A percentile compares a stretch with the other conserved stretches of the same genome.
Evolutionary conservation across 306 rosid species (phyloP).

Genomic region (Acacia melanoxylon): DNA sequence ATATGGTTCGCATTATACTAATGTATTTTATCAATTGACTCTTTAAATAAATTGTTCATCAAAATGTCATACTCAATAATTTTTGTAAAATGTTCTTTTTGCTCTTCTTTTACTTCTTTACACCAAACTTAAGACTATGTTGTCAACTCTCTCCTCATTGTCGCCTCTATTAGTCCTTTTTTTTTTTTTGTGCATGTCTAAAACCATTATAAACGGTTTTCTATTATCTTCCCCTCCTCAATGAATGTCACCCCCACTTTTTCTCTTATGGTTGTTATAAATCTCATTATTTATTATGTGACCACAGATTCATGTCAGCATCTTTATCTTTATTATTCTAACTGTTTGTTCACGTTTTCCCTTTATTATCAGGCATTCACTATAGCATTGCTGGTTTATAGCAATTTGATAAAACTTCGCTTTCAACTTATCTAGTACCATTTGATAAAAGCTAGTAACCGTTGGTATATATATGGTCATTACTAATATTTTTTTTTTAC

Average conservation of each 20-base stretch:
- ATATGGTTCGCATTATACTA: too few relatives aligned
- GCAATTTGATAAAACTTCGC: background rate
- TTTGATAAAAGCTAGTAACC: background rate
- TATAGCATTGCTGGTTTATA: background rate
- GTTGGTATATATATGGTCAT: background rate
- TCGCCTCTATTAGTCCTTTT: too few relatives aligned
- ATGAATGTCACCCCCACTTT: background rate
- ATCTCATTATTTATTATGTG: background rate
- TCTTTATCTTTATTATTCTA: background rate
- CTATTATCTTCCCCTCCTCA: background rate
- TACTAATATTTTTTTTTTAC: background rate
- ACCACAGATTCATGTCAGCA: background rate
- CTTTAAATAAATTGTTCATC: background rate
- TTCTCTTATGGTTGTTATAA: background rate
- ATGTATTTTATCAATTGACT: background rate
- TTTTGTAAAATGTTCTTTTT: too few relatives aligned
- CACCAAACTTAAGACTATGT: too few relatives aligned
- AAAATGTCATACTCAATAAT: too few relatives aligned
- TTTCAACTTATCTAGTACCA: background rate
- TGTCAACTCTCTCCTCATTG: too few relatives aligned
- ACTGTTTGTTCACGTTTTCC: background rate
- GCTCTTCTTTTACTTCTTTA: too few relatives aligned
- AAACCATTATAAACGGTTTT: background rate
- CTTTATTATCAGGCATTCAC: background rate
- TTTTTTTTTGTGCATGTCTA: too few relatives aligned